Evolutionary conservation across 768 basidiomycete genomes (phyloP), one percentile per base, ranked within the genome.

Genomic region (Boletus sensibilis): DNA sequence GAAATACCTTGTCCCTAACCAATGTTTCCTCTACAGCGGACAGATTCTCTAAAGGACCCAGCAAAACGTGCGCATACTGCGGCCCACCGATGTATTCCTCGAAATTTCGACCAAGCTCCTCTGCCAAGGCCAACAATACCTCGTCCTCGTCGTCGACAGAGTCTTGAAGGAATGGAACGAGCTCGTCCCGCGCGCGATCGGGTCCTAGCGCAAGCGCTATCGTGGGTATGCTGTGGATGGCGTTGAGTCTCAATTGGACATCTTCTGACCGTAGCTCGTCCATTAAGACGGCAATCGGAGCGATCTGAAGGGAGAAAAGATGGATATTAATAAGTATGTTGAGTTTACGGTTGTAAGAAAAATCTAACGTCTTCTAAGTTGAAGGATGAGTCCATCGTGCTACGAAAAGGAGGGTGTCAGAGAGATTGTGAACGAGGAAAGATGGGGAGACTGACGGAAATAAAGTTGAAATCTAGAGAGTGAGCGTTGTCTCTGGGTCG

Each of bases 91-190:
- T 83, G 70, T 97, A 98, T 60, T 98, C 92, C 66, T 94, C 88
- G 64, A 98, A 96, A 68, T 83, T 87, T 70, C 83, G 83, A 40
- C 97, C 97, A 21, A 99, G 77, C 70, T 98, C 97, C 64, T 98
- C 96, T 20, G 96, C 94, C 49, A 99, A 79, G 6, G 95, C 96
- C 43, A 99, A 81, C 40, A 99, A 79, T 31, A 99, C 95, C 68
- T 99, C 97, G 72, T 99, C 97, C 75, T 99, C 97, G 68, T 99
- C 97, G 73, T 99, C 97, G 62, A 99, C 87, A n/a, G 94, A 95
- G 68, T 99, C 96, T 76, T 94, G 93, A 52, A 99, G 84, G 78
- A 99, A 99, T 1, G 94, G 92, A 59, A 99, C 84, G 64, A 99
- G 84, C 71, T 99, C 97, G 53, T 94, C 90, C 60, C 96, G 85